phyloP scores from a whole-genome alignment of 2,329 filamentous ascomycete species.

The Ilyonectria robusta region DNA sequence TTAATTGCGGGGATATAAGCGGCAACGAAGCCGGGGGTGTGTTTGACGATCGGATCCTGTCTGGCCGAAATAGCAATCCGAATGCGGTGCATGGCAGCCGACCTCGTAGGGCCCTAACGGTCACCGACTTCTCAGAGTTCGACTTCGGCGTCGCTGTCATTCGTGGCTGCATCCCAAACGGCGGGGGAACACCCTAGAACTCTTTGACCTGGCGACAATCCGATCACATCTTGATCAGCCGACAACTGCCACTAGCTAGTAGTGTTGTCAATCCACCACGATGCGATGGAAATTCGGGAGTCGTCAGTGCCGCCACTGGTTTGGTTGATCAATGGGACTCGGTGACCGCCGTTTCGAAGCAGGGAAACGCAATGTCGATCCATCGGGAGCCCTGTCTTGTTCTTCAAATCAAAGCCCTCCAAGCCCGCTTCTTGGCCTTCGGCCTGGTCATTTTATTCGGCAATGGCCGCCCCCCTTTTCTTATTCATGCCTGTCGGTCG shows the following conservation, averaged over 20 bases:
- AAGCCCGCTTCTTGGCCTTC: constrained; percentile 38
- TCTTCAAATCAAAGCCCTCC: constrained; percentile 39
- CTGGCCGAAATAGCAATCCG: constrained; percentile 1
- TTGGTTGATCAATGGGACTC: constrained; percentile 27
- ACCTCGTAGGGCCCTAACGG: constrained; percentile 16
- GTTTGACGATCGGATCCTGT: constrained; percentile 22
- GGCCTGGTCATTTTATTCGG: constrained; percentile 28
- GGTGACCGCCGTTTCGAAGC: constrained; percentile 25
- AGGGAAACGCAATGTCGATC: constrained; percentile 42
- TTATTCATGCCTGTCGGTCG: constrained; percentile 31
- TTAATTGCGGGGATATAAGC: constrained; percentile 20
- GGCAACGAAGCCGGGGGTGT: background rate
- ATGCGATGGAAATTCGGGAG: constrained; percentile 2
- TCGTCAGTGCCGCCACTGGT: constrained; percentile 11
- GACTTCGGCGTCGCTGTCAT: constrained; percentile 25
- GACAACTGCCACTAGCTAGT: background rate
- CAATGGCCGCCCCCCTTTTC: constrained; percentile 31
- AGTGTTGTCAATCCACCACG: background rate
- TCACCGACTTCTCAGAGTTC: constrained; percentile 24
- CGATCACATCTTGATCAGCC: constrained; percentile 6
- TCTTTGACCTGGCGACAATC: constrained; percentile 14
- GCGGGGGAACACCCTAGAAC: constrained; percentile 20
- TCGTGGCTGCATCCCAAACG: constrained; percentile 31
- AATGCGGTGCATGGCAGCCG: constrained; percentile 6
- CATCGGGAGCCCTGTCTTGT: constrained; percentile 32